These are phyloP conservation scores for Monosporozyma aerobia DNA, from an alignment of 805 yeast genomes.

Conservation along the genomic window DNA sequence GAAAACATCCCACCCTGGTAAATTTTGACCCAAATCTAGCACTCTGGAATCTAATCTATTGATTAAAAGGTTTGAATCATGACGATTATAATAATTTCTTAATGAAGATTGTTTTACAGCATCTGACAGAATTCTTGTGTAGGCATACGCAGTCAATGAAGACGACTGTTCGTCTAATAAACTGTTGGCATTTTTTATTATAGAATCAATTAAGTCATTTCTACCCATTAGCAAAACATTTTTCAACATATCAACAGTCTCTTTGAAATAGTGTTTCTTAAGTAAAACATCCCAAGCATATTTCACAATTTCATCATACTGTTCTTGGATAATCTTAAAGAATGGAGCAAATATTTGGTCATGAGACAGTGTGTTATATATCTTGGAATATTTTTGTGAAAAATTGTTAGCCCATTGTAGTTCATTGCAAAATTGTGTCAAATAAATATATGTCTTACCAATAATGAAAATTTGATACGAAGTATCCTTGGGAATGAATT, in stretches of 20 bases:
- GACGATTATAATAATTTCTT: conserved; percentile 30
- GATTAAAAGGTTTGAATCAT: conserved; percentile 33
- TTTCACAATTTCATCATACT: conserved; percentile 44
- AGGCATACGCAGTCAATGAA: conserved; percentile 53
- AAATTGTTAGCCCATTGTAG: conserved; percentile 50
- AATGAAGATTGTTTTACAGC: conserved; percentile 51
- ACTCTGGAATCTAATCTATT: conserved; percentile 73
- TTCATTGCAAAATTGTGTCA: conserved; percentile 59
- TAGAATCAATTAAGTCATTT: conserved; percentile 72
- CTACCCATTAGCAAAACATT: conserved; percentile 59
- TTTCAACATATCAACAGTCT: conserved; percentile 54
- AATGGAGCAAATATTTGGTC: conserved; percentile 12
- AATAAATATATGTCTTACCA: conserved; percentile 63
- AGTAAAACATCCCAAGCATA: conserved; percentile 43
- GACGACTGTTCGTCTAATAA: conserved; percentile 53
- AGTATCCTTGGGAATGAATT: conserved; percentile 30
- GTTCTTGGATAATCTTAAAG: conserved; percentile 32
- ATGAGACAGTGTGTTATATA: conserved; percentile 7
- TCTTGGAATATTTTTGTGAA: conserved; percentile 23
- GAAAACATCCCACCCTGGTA: conserved; percentile 86
- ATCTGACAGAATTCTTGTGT: conserved; percentile 55
- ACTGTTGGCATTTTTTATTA: conserved; percentile 46
- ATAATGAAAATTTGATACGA: conserved; percentile 47
- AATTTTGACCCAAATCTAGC: conserved; percentile 61
- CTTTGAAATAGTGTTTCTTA: conserved; percentile 38